Evolutionary conservation across 1,139 yeast species (phyloP), one percentile per base, ranked within the genome.

Genomic region (Trichomonascaceae sp.): DNA sequence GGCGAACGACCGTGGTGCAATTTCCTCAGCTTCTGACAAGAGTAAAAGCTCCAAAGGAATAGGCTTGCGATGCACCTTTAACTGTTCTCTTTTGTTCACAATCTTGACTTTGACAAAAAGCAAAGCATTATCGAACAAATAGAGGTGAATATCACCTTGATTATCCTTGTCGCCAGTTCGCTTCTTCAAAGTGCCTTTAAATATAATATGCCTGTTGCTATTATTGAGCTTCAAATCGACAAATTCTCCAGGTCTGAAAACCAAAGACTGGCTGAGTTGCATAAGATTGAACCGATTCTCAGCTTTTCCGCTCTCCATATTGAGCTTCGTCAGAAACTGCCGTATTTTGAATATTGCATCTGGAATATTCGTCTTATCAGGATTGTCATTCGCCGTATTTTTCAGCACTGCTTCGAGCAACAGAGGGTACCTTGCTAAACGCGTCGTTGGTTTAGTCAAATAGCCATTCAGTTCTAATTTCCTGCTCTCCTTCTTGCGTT

Each of bases 381-480:
- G 83, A 27, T 84, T 81, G 43, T 81, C 87, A 13, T 85, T 85
- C 53, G 78, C 81, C 0, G 98, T 89, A 60, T 84, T 81, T 67
- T 93, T 93, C 60, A 88, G 75, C 38, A 95, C 87, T 44, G 95
- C 95, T 54, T 83, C 85, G 32, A 93, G 77, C 56, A 93, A 77
- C 55, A 93, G 74, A 60, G 96, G 96, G 70, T 95, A 93, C 62
- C 98, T 78, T 10, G 98, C 98, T 27, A 97, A 90, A 69, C 99
- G 81, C 30, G 96, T 93, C 2, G 96, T 93, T 53, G 98, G 98
- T 66, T 93, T 95, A 10, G 96, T 89, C 63, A 93, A 77, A 66
- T 90, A 95, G 0, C 98, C 95, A 45, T 93, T 87, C 57, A 93
- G 82, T 70, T 95, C 98, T 61, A 93, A 85, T 69, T 93, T 86